phyloP scores from a whole-genome alignment of 257 asterid species.

The Apocynum venetum region DNA sequence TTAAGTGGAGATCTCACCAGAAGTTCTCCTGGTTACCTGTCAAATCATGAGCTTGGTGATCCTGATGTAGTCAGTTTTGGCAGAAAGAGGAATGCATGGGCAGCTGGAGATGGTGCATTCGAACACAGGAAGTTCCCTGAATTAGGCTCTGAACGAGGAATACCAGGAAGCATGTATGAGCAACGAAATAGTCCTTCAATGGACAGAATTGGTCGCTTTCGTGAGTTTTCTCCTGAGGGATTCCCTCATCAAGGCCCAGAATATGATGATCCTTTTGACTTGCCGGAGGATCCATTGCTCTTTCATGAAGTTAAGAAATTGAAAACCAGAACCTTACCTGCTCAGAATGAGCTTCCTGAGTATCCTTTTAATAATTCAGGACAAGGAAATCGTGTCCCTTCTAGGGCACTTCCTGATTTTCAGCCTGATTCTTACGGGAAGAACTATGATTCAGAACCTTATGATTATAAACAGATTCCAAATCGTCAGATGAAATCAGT shows the following conservation, averaged over 20 bases:
- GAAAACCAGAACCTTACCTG: slow-evolving; percentile 37
- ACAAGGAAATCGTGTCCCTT: slow-evolving; percentile 36
- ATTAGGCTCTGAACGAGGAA: slow-evolving; percentile 36
- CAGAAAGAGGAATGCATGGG: slow-evolving; percentile 44
- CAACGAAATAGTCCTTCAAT: slow-evolving; percentile 50
- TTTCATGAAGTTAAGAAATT: slow-evolving; percentile 64
- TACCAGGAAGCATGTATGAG: slow-evolving; percentile 37
- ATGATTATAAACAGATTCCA: slow-evolving; percentile 44
- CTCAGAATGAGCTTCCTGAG: slow-evolving; percentile 69
- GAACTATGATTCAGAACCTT: slow-evolving; percentile 47
- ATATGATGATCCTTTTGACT: slow-evolving; percentile 78
- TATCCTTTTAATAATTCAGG: slow-evolving; percentile 69
- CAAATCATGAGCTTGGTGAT: slow-evolving; percentile 44
- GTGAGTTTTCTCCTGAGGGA: slow-evolving; percentile 51
- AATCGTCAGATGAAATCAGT: slow-evolving; percentile 33
- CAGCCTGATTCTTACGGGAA: slow-evolving; percentile 39
- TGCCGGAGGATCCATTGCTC: slow-evolving; percentile 75
- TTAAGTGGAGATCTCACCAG: slow-evolving; percentile 37
- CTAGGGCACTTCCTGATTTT: slow-evolving; percentile 36
- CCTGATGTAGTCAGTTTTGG: slow-evolving; percentile 31
- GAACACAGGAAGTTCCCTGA: slow-evolving; percentile 48
- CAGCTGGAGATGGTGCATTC: slow-evolving; percentile 36
- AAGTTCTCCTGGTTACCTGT: slow-evolving; percentile 52
- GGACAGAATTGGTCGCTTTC: slow-evolving; percentile 38
- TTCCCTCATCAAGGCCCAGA: slow-evolving; percentile 42